Base-by-base conservation (phyloP, 2,329 filamentous ascomycete genomes). In the Venturia oleaginea region DNA sequence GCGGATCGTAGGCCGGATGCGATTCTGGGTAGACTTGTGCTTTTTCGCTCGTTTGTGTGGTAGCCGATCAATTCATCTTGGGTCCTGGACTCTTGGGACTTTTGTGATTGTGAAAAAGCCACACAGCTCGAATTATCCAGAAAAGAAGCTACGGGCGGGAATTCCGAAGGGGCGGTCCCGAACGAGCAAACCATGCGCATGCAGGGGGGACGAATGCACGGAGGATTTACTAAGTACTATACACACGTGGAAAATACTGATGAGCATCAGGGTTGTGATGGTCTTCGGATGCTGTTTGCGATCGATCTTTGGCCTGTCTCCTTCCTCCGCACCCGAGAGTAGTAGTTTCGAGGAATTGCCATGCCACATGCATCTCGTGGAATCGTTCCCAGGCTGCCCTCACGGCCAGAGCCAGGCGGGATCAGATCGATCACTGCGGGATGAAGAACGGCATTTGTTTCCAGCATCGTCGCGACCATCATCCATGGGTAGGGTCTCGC, bases 241-340 rank as follows among this genome's bases (percentile, higher is more conserved):
- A 57, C 27, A 57, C 51, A 57, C 51, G 51, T 57, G 51, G 51
- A 57, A 34, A 57, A 57, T 13, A 57, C n/a, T 37, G 51, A 57
- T 57, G 51, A 57, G 51, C 51, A 32, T 57, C 51, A 57, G 51
- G 51, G 51, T 57, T 57, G 51, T 10, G 30, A n/a, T 57, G 51
- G 4, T 57, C 32, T 57, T 30, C 34, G 51, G 24, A 57, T 30
- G 27, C 51, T 22, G 27, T 34, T 19, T n/a, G 27, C 15, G 30
- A 34, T 34, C 51, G 13, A 57, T 57, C 30, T 57, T 11, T 34
- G 27, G 48, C 27, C 24, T 19, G 13, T 55, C 48, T 57, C 30
- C 7, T 17, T 13, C 24, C 15, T 57, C 51, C 51, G 27, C 51
- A 19, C 13, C 30, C 51, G 51, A 34, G 4, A 24, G 48, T 37